Base-by-base conservation (phyloP, 2,329 filamentous ascomycete genomes). In the Juglanconis juglandina region DNA sequence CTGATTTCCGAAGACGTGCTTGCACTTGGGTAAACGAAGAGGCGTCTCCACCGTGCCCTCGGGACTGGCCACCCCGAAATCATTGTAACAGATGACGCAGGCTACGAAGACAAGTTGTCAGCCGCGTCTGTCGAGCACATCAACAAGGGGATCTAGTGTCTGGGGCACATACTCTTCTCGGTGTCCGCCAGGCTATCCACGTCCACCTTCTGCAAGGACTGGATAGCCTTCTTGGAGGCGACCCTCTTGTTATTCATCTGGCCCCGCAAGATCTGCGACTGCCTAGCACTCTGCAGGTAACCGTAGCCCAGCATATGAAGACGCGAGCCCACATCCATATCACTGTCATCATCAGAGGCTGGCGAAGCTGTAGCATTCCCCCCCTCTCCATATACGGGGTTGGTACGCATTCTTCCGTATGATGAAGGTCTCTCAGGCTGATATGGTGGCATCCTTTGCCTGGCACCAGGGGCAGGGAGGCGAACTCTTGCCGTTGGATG, bases 11-110 rank as follows among this genome's bases (percentile, higher is more conserved):
- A 88, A 88, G 6, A 88, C 70, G 65, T 88, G 86, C 65, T 82
- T 84, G 75, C 86, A 88, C 65, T 79, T 81, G 2, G 86, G 85
- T 17, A 88, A 71, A 24, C 82, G 81, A 14, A 87, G 69, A 1
- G 86, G 83, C 3, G 72, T 75, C 68, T 88, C 86, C 50, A 75
- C 78, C 24, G 83, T 71, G 1, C 84, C 85, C 64, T 88, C 86
- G 0, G 85, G 84, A 34, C 80, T 84, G 60, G 74, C 69, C 13
- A 79, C 74, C 39, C 83, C 83, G 65, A 81, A 87, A 8, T 86
- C 83, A 64, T 86, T 87, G 67, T 87, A 87, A 72, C 85, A 88
- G 61, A 88, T 88, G 24, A 83, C 78, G 67, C 85, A 88, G 13
- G 72, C 85, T 88, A 64, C 5, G 33, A 62, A 34, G n/a, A 14